Evolutionary conservation across 2,329 filamentous ascomycete species (phyloP).

Genomic region (Trichophyton verrucosum): DNA sequence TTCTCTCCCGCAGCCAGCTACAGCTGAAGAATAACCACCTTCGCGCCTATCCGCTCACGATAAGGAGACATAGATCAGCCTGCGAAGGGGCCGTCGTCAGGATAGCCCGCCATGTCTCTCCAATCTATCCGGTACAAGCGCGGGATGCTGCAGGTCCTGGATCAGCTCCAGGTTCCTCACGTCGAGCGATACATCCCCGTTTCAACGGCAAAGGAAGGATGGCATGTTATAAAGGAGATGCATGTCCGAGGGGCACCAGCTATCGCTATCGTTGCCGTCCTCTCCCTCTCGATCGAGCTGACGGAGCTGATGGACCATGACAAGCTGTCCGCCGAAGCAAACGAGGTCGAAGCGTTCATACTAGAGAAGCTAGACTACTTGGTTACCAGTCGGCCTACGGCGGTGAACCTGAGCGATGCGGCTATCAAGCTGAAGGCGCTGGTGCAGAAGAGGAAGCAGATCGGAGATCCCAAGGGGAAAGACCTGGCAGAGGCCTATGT

Average conservation of each 20-base stretch:
- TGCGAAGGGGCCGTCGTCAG: neutral
- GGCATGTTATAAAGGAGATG: conserved; percentile 56
- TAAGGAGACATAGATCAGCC: neutral
- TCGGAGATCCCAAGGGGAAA: conserved; percentile 24
- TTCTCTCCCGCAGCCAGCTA: neutral
- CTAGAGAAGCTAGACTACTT: conserved; percentile 70
- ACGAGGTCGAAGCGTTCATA: conserved; percentile 57
- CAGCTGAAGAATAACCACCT: neutral
- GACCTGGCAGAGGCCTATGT: conserved; percentile 60
- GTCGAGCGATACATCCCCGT: conserved; percentile 45
- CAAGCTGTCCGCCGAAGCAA: conserved; percentile 40
- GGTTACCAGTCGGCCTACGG: conserved; percentile 78
- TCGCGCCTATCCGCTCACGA: neutral
- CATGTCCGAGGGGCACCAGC: conserved; percentile 66
- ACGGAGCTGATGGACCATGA: conserved; percentile 30
- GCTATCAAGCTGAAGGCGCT: conserved; percentile 62
- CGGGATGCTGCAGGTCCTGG: conserved; percentile 47
- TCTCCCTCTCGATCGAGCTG: conserved; percentile 78
- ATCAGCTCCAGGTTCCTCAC: conserved; percentile 52
- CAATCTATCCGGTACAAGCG: conserved; percentile 50
- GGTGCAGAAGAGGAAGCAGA: conserved; percentile 38
- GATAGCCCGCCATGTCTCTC: conserved; percentile 22
- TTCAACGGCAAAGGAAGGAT: conserved; percentile 45
- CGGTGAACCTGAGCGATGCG: conserved; percentile 87
- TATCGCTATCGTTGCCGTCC: conserved; percentile 92